Percentiles rank a stretch among this genome's conserved stretches.
Conservation (phyloP, 208 protist genomes). For the Zelonia costaricensis region DNA sequence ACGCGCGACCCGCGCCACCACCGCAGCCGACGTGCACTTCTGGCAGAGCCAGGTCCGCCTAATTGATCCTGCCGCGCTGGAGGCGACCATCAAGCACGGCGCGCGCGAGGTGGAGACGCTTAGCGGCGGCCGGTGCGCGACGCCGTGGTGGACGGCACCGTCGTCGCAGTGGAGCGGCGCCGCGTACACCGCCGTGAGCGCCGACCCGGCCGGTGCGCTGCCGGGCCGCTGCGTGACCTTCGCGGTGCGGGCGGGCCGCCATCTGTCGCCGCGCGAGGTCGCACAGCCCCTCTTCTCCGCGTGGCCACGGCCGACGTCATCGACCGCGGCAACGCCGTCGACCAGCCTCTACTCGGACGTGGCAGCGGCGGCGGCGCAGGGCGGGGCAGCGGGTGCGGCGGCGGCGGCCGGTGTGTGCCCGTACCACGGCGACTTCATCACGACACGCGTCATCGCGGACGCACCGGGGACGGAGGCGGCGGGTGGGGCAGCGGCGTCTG, state of each 20-base stretch:
- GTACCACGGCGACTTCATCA: constrained; percentile 40
- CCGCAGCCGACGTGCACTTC: constrained; percentile 10
- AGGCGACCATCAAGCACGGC: constrained; percentile 57
- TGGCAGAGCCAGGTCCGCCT: constrained; percentile 59
- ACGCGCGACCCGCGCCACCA: neutral
- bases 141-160: constrained; percentile 78
- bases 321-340: neutral
- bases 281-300: constrained; percentile 64
- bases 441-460: constrained; percentile 36
- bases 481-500: neutral
- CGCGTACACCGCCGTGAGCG: constrained; percentile 11
- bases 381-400: neutral
- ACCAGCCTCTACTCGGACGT: neutral
- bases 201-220: constrained; percentile 11
- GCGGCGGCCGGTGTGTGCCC: constrained; percentile 9
- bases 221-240: constrained; percentile 62
- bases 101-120: constrained; percentile 46
- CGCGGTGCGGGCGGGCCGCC: constrained; percentile 40
- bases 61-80: constrained; percentile 42
- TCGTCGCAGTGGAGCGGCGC: constrained; percentile 39
- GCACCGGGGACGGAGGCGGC: constrained; percentile 14
- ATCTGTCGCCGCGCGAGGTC: constrained; percentile 62
- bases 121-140: constrained; percentile 41
- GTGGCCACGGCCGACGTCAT: constrained; percentile 9
- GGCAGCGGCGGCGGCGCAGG: neutral